Conservation (phyloP, 177 flowering plant species). For the Vitis hybrid region DNA sequence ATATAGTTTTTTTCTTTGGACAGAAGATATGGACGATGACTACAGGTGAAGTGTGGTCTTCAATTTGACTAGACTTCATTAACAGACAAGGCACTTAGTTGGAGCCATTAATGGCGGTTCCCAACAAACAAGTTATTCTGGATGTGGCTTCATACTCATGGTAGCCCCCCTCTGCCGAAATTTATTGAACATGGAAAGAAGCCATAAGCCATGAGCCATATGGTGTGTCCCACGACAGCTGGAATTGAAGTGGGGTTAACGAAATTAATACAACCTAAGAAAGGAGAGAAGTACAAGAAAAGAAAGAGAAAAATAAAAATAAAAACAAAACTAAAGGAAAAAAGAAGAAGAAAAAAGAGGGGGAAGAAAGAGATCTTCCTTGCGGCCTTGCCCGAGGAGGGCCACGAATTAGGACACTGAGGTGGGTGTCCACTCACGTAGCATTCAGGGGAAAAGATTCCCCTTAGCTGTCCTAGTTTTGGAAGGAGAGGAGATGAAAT, state of each 20-base stretch:
- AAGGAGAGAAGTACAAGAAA: too few species aligned
- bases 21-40: too few species aligned
- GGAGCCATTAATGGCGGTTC: not conserved
- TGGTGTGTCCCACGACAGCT: constrained; percentile 10
- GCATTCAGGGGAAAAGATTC: constrained; percentile 2
- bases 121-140: not conserved
- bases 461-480: not conserved
- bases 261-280: not conserved
- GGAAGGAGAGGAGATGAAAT: not conserved
- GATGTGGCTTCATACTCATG: not conserved
- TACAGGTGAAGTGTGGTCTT: not conserved
- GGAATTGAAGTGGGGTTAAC: constrained; percentile 1
- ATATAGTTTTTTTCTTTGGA: too few species aligned
- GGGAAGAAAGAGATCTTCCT: not conserved
- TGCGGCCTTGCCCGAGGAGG: not conserved
- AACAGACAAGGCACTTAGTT: not conserved
- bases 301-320: too few species aligned
- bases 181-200: not conserved
- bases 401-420: not conserved
- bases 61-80: not conserved
- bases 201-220: not conserved
- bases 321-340: not conserved
- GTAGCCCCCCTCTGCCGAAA: not conserved
- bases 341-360: not conserved
- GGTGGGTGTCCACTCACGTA: constrained; percentile 10